Base-by-base conservation (phyloP, 108 stramenopile species). In the Schizochytrium sp. region DNA sequence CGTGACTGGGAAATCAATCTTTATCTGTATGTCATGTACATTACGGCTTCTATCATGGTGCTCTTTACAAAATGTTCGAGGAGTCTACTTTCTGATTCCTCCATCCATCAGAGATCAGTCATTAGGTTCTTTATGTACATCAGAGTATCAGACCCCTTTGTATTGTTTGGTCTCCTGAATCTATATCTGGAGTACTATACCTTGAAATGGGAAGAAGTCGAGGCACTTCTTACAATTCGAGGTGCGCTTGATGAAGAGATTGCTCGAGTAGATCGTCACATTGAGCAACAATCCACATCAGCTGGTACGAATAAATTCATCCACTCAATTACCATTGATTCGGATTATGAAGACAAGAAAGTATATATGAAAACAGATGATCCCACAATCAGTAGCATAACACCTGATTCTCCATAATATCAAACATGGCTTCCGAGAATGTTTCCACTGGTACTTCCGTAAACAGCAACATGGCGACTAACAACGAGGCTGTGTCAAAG, bases 1-100 rank as follows among this genome's bases (percentile, higher is more conserved):
- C 61, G 19, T 4, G 61, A 64, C 4, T 64, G 61, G 61, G 61
- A 64, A 64, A 10, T 64, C 42, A 64, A 64, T 19, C 61, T 64
- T 4, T 64, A 64, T 19, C 61, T 64, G 4, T 64, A 64, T 64
- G 61, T 64, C 7, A 64, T 64, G 5, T 64, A 17, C 10, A 64
- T 64, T 10, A 17, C 61, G 0, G 19, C 10, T 4, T 4, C 61
- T 17, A 64, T 19, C 5, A 5, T 8, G 41, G 42, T 64, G 38
- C 42, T 64, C 41, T 64, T 41, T 64, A 58, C 57, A 58, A 10
- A 17, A 15, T 10, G 10, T 15, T 58, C 57, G 0, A 28, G 61
- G 42, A 42, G 42, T 64, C 41, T 15, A 15, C 17, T 58, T 58
- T 58, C 17, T 10, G 17, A 58, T 58, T 58, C 57, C 10, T 15